Base-by-base conservation (phyloP, 2,329 filamentous ascomycete species). In the Aspergillus aculeatinus region DNA sequence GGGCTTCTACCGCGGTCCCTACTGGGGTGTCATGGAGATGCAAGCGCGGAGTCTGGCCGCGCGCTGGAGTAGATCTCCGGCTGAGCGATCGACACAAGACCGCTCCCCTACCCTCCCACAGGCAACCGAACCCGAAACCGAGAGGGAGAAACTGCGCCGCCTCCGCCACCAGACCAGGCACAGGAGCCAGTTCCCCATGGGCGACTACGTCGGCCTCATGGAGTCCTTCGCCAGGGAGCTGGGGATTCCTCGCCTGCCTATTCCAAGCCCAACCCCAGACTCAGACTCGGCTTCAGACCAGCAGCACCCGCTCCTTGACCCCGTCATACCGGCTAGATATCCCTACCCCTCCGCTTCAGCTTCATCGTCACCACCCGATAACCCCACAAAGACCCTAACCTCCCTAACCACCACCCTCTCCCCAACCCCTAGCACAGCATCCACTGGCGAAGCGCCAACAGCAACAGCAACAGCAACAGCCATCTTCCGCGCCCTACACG, bases 21-120 rank as follows among this genome's bases (percentile, higher is more conserved):
- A 91, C 72, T 96, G 91, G 91, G 89, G 89, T 1, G 87, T 92
- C 0, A 92, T 94, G 83, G 91, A 95, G 73, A 90, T 92, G 88
- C 91, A 96, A 75, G 88, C 91, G 2, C 84, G 89, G 1, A 83
- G 90, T 62, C 77, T 93, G 5, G 81, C 87, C 0, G 74, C 82
- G 12, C 72, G 85, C 11, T 93, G 90, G 89, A 74, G 69, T 6
- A 51, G 16, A n/a, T 16, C 3, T 42, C 60, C 10, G 10, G 55
- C 2, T 2, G 14, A n/a, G 21, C 51, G 11, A n/a, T 56, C 7
- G 44, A 51, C 4, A 33, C 27, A 0, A 23, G 21, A 16, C 23
- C 60, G 10, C 55, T 55, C n/a, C 47, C 65, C 27, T 62, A 48
- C 48, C 74, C 1, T 66, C 72, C 1, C 57, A 68, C 2, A 67